These are phyloP conservation scores for Pseudopithomyces chartarum DNA, from an alignment of 2,329 filamentous ascomycete genomes.

Conservation along the genomic window DNA sequence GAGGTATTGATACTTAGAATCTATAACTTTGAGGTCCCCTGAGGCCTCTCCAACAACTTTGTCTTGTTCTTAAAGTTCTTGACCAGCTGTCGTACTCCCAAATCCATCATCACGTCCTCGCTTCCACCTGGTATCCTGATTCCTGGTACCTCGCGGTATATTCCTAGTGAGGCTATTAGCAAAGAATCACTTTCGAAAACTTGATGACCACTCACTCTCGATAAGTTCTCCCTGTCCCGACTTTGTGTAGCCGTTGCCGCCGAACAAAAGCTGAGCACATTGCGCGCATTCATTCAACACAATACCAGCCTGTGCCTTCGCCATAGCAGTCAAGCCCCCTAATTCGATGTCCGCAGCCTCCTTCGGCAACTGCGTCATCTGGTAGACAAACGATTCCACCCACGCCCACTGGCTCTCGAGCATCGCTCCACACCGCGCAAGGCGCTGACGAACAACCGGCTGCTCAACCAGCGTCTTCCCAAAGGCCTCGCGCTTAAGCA, in stretches of 20 bases:
- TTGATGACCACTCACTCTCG: conserved; percentile 26
- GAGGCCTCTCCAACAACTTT: conserved; percentile 50
- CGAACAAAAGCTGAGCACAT: conserved; percentile 72
- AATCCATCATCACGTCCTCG: conserved; percentile 74
- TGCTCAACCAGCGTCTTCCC: conserved; percentile 62
- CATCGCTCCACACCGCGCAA: conserved; percentile 61
- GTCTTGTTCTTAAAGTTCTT: conserved; percentile 69
- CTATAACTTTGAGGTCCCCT: conserved; percentile 49
- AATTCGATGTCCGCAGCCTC: conserved; percentile 66
- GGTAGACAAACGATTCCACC: conserved; percentile 73
- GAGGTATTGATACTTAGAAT: neutral
- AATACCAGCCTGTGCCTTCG: conserved; percentile 74
- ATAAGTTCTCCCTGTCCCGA: conserved; percentile 70
- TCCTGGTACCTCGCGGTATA: conserved; percentile 68
- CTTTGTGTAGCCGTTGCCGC: conserved; percentile 73
- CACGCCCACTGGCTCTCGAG: conserved; percentile 74
- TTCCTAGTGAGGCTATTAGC: conserved; percentile 48
- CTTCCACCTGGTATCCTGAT: conserved; percentile 68
- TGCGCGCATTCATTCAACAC: conserved; percentile 74
- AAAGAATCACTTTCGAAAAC: neutral
- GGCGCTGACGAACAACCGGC: conserved; percentile 64
- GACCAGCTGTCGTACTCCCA: conserved; percentile 71
- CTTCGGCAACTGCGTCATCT: conserved; percentile 66
- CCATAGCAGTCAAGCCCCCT: conserved; percentile 72
- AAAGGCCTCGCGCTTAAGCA: conserved; percentile 61